Evolutionary conservation across 352 stramenopile genomes (phyloP).

Genomic region (Phytophthora melonis): DNA sequence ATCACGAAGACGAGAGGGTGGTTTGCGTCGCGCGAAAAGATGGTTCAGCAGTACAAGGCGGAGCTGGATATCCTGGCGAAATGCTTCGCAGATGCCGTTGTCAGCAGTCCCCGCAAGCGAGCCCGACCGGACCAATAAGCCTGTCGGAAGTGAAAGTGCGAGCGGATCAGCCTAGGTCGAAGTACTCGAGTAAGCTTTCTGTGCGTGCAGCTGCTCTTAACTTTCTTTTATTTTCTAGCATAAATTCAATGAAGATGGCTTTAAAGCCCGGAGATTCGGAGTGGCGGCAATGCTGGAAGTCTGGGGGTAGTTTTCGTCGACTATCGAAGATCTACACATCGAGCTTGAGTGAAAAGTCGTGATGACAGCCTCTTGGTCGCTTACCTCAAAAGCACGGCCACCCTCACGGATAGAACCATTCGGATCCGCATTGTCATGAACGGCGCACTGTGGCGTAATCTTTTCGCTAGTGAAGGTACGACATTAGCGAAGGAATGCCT

Average conservation of each 20-base stretch:
- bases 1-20: conserved; percentile 17
- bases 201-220: too few relatives aligned
- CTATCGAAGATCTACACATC: not conserved
- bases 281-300: not conserved
- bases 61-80: conserved; percentile 11
- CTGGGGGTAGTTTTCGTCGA: not conserved
- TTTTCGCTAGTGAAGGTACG: not conserved
- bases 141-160: not conserved
- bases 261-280: not conserved
- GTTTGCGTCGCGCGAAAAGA: not conserved
- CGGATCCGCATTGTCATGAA: too few relatives aligned
- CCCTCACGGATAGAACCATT: too few relatives aligned
- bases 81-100: not conserved
- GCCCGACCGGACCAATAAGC: not conserved
- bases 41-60: conserved; percentile 1
- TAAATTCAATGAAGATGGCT: too few relatives aligned
- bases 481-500: not conserved
- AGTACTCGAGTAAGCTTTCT: too few relatives aligned
- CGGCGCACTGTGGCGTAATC: too few relatives aligned
- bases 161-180: too few relatives aligned
- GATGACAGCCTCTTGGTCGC: too few relatives aligned
- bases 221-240: too few relatives aligned
- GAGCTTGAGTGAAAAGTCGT: not conserved
- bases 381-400: too few relatives aligned
- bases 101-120: not conserved